Evolutionary conservation across 257 asterid species (phyloP).

Genomic region (Eucommia ulmoides): DNA sequence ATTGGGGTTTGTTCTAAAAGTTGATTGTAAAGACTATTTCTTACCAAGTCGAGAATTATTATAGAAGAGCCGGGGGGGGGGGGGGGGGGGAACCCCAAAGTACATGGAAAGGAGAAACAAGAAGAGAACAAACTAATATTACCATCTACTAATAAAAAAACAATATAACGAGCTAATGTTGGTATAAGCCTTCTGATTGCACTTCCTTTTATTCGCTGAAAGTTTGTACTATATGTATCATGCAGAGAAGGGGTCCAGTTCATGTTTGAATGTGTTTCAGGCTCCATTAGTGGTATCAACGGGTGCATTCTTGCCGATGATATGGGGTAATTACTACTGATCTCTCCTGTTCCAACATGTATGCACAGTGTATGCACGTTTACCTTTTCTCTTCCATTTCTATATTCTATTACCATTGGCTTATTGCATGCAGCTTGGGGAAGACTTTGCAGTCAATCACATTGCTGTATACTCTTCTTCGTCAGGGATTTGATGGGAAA

Average conservation of each 20-base stretch:
- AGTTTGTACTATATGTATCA: slow-evolving; percentile 19
- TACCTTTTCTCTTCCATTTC: background rate
- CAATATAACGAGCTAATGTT: too few species aligned
- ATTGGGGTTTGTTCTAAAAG: too few species aligned
- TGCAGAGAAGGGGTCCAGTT: slow-evolving; percentile 99
- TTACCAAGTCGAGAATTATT: too few species aligned
- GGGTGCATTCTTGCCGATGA: slow-evolving; percentile 99
- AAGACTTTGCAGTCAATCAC: slow-evolving; percentile 96
- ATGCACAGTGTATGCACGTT: background rate
- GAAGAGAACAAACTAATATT: too few species aligned
- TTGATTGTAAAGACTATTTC: too few species aligned
- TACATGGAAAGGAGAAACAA: too few species aligned
- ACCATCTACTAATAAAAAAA: too few species aligned
- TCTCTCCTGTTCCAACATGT: background rate
- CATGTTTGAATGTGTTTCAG: slow-evolving; percentile 97
- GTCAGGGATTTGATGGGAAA: slow-evolving; percentile 85
- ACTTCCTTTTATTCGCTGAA: slow-evolving; percentile 14
- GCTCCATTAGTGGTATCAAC: slow-evolving; percentile 46
- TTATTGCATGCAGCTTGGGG: slow-evolving; percentile 57
- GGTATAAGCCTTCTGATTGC: too few species aligned
- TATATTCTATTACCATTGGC: slow-evolving; percentile 6
- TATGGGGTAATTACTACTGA: slow-evolving; percentile 68
- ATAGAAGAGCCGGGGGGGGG: too few species aligned
- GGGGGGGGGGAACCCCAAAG: too few species aligned
- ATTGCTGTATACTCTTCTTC: slow-evolving; percentile 78